Evolutionary conservation across 345 rosid genomes (phyloP), one percentile per base, ranked within the genome.

Genomic region (Iberis pinnata): DNA sequence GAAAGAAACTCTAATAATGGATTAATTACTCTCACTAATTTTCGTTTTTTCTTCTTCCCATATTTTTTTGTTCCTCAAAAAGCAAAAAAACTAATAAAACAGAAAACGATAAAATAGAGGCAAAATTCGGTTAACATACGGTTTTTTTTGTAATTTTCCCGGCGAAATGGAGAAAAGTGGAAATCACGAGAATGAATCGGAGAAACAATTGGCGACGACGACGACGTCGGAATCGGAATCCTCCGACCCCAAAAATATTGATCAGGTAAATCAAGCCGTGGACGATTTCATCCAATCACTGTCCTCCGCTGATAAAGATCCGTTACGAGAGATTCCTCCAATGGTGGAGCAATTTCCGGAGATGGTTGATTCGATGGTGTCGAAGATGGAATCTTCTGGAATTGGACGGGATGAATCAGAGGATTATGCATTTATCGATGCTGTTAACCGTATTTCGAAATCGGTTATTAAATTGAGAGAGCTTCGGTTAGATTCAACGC

Each of bases 321-420:
- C 31, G 6, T 12, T 56, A 12, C 17, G 24, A 0, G 77, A 75
- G 20, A 53, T 87, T 68, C 79, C 79, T 1, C 57, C 59, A 5
- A 51, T 60, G 1, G 65, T 73, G 12, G 79, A 78, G 49, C 27
- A 75, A 1, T 73, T 84, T 25, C 58, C 75, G 43, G 53, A 65
- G 67, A 53, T 67, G 45, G 73, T 76, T 3, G 87, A 84, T 38
- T 70, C 77, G 10, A 17, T 55, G 70, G 72, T 87, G 42, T 53
- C 63, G 3, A 59, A 59, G 12, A 72, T 71, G 57, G 81, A 69
- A 37, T 53, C 68, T 1, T 50, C 65, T 0, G 77, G 68, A 20
- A 53, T 73, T 8, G 80, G 81, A 1, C 57, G 71, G 8, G 70
- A 77, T 15, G 56, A 33, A 14, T 54, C 74, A 9, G 80, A 80